Evolutionary conservation across 192 early-diverging fungal genomes (phyloP), one percentile per base, ranked within the genome.

Genomic region (Chytriomyces sp.): DNA sequence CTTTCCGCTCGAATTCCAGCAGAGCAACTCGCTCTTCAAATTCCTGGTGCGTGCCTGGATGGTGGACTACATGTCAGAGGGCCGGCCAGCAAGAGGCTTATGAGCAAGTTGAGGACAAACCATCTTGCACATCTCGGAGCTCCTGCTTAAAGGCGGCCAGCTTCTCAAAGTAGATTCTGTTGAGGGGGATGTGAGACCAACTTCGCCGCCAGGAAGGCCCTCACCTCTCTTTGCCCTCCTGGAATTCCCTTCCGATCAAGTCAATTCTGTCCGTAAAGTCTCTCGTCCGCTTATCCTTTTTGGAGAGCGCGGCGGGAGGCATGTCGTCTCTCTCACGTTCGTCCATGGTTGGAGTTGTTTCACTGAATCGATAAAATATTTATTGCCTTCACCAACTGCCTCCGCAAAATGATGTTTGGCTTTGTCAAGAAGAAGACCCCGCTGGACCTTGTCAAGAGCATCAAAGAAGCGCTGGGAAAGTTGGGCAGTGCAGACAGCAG

Each of bases 391-490:
- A 35, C 35, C 57, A 59, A 59, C 57, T 59, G 57, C 57, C 20
- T 59, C 64, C 35, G 35, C 35, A 57, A 18, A 48, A 46, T 73
- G 60, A 75, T 75, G 73, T 75, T 75, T 47, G 73, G 63, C 13
- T 64, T 64, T 57, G 16, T 57, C 53, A 57, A 57, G 53, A 75
- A 75, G 63, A 23, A 46, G 23, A 81, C 93, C 35, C 95, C 96
- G 60, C 89, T 93, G 64, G 96, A 98, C 81, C 82, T 98, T 71
- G 96, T 95, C 72, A 91, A 87, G 80, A 89, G 90, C 81, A 91
- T 92, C 66, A 95, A 93, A 82, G 97, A 98, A 69, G 87, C 92
- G 44, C 89, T 96, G 77, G 82, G 85, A 28, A 93, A 90, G 77
- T 83, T 96, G 45, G 92, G 91, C 83, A 85, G 85, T n/a, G 74